A percentile compares a stretch with the other conserved stretches of the same genome.
Evolutionary conservation across 495 filamentous ascomycete genomes (phyloP).

Genomic region (Daldinia caldariorum): DNA sequence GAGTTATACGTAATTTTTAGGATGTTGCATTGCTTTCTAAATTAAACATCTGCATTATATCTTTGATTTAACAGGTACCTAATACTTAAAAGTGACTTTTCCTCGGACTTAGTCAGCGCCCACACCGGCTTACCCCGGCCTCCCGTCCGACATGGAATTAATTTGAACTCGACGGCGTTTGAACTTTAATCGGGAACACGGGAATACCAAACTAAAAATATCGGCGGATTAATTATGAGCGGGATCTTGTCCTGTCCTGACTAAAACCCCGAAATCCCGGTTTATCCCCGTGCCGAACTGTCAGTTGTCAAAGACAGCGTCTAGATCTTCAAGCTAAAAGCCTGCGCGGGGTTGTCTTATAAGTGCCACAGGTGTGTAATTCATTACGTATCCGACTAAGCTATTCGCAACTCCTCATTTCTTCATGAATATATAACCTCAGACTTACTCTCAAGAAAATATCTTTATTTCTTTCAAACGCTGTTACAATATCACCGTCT

Average conservation of each 20-base stretch:
- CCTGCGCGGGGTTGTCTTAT: slow-evolving; percentile 40
- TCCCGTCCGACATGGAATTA: slow-evolving; percentile 10
- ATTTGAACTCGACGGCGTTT: slow-evolving; percentile 27
- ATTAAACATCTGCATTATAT: no score
- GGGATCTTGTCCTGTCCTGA: slow-evolving; percentile 13
- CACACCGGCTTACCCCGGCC: slow-evolving; percentile 5
- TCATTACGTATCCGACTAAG: slow-evolving; percentile 31
- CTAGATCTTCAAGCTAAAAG: slow-evolving; percentile 22
- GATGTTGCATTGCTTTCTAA: no score
- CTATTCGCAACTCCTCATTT: slow-evolving; percentile 14
- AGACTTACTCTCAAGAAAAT: not conserved
- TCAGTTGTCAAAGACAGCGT: slow-evolving; percentile 27
- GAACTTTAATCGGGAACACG: slow-evolving; percentile 17
- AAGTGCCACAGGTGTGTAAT: slow-evolving; percentile 4
- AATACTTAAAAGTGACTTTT: not conserved
- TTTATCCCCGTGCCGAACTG: slow-evolving; percentile 44
- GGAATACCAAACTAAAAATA: slow-evolving; percentile 5
- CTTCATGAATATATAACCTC: slow-evolving; percentile 15
- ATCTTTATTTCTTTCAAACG: not conserved
- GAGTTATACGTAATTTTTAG: no score
- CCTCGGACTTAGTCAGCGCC: slow-evolving; percentile 17
- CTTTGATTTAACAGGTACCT: not conserved
- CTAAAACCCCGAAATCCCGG: slow-evolving; percentile 46
- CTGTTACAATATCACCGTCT: not conserved
- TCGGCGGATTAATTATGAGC: slow-evolving; percentile 40